Evolutionary conservation across 2,329 filamentous ascomycete species (phyloP), one percentile per base, ranked within the genome.

Genomic region (Hyphodiscus sp.): DNA sequence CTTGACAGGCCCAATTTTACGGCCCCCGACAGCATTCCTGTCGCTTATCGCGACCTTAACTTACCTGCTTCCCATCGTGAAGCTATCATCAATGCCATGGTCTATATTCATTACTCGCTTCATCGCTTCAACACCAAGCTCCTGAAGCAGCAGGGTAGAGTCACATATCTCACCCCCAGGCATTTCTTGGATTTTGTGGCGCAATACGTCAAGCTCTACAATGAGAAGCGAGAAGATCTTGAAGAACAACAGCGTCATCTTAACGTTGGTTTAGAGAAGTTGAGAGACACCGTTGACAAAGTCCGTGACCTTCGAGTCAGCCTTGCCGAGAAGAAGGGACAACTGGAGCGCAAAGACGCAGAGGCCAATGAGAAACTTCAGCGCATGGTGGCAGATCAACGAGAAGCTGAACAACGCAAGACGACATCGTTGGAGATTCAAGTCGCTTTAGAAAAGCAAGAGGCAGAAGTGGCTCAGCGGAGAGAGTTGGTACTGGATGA

Each of bases 161-260:
- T 87, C 29, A 97, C 94, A 0, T 97, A 89, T 76, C 82, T 99
- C 53, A 99, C 95, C 11, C 94, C 94, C 45, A 86, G 94, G 45
- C 94, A 99, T 71, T 99, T 96, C 76, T 76, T 99, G 49, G 95
- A 99, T 70, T 99, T 99, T 65, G 92, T 99, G 54, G 89, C 91
- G 41, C 94, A 99, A 68, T 99, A 96, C 68, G 91, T 96, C 70
- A 94, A 89, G 70, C 78, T 99, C 7, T 97, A 97, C 74, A 95
- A 91, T 58, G 94, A 99, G 72, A 99, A 99, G 76, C 88, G 95
- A 11, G 94, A 97, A 70, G 94, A 99, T 67, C 81, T 99, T 1
- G 94, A 99, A 71, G 94, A 99, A 69, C 94, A 99, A 70, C 94
- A 99, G 69, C 87, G 94, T 29, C 94, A 99, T 79, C 78, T 99